phyloP scores from a whole-genome alignment of 768 basidiomycete species.

The Leccinum rimulosum region DNA sequence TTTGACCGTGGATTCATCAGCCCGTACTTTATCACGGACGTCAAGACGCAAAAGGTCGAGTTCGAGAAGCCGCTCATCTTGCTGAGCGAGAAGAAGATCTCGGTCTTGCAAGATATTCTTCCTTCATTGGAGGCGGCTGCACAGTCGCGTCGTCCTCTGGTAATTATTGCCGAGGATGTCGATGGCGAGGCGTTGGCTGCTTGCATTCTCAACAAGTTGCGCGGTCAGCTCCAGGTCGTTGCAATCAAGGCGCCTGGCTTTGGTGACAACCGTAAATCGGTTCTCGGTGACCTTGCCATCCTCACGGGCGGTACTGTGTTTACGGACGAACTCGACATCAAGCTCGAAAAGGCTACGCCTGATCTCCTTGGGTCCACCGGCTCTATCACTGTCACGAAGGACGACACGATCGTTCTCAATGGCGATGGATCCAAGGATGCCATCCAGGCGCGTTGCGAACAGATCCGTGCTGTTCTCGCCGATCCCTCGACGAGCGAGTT shows the following conservation, averaged over 20 bases:
- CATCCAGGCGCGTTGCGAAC: conserved; percentile 92
- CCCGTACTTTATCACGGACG: conserved; percentile 97
- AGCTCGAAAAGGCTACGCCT: conserved; percentile 85
- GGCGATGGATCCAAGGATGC: conserved; percentile 89
- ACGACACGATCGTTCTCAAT: conserved; percentile 95
- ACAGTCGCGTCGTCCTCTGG: conserved; percentile 80
- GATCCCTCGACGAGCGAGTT: conserved; percentile 90
- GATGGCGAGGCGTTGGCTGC: conserved; percentile 98
- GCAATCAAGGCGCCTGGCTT: conserved; percentile 98
- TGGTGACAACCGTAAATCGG: conserved; percentile 98
- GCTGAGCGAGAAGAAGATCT: conserved; percentile 98
- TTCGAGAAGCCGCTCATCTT: conserved; percentile 96
- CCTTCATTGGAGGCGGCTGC: conserved; percentile 84
- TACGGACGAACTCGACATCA: conserved; percentile 95
- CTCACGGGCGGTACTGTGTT: conserved; percentile 98
- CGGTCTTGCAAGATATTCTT: conserved; percentile 89
- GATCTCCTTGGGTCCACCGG: conserved; percentile 92
- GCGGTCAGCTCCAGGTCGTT: conserved; percentile 91
- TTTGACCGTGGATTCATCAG: conserved; percentile 99
- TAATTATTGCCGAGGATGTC: conserved; percentile 97
- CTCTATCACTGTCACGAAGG: conserved; percentile 92
- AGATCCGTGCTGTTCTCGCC: conserved; percentile 79
- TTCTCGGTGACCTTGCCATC: conserved; percentile 95
- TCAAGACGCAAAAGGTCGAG: conserved; percentile 94
- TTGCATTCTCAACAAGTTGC: conserved; percentile 98